Evolutionary conservation across 208 protist species (phyloP).

Genomic region (Paratrypanosoma confusum): DNA sequence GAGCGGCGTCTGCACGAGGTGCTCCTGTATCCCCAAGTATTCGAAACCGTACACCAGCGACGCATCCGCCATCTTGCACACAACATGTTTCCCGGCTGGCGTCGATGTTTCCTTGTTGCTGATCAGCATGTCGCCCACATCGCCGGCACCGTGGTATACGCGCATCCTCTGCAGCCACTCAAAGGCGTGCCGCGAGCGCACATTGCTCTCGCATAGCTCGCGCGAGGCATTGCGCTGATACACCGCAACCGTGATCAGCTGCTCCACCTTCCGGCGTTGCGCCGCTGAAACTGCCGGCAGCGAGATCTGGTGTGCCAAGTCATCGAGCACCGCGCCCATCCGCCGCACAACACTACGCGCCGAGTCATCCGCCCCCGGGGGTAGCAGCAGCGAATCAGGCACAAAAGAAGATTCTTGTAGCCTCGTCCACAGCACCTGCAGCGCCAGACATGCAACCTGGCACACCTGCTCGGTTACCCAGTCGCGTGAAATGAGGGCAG

Average conservation of each 20-base stretch:
- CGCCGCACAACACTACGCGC: too few species aligned
- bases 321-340: constrained; percentile 79
- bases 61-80: constrained; percentile 95
- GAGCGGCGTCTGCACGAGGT: constrained; percentile 98
- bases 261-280: constrained; percentile 89
- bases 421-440: constrained; percentile 89
- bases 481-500: constrained; percentile 25
- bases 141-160: constrained; percentile 72
- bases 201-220: constrained; percentile 31
- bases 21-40: constrained; percentile 96
- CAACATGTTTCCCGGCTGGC: constrained; percentile 34
- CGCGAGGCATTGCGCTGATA: constrained; percentile 95
- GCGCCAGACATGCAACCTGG: constrained; percentile 88
- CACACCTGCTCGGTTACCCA: constrained; percentile 87
- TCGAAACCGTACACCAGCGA: constrained; percentile 97
- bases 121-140: constrained; percentile 2
- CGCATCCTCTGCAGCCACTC: constrained; percentile 96
- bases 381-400: too few species aligned
- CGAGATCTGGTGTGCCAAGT: constrained; percentile 64
- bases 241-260: constrained; percentile 97
- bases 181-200: constrained; percentile 82
- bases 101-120: constrained; percentile 5
- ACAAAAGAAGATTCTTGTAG: constrained; percentile 69
- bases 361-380: too few species aligned
- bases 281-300: constrained; percentile 11